Evolutionary conservation across 2,329 filamentous ascomycete genomes (phyloP), one percentile per base, ranked within the genome.

Genomic region (Pyrenochaeta sp.): DNA sequence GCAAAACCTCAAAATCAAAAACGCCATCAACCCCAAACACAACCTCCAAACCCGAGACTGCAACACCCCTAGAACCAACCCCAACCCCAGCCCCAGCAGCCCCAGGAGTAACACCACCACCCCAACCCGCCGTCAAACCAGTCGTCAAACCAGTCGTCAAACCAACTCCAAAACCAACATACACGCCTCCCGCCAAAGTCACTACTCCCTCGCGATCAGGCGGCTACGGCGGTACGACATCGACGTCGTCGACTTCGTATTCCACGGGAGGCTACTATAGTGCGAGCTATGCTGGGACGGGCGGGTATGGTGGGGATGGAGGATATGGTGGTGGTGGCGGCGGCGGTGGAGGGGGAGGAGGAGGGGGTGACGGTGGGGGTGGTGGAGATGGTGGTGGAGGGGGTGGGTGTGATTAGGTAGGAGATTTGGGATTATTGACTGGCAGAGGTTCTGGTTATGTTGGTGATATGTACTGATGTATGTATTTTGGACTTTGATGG

Each of bases 381-480:
- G 39, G 24, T 21, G 39, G 24, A 23, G 39, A 26, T 14, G 38
- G 30, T 9, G 31, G 31, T 14, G 31, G 31, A 6, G 39, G 39
- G 3, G 24, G 30, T 6, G 31, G 39, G 11, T 21, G 39, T 5
- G 30, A 24, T 13, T 14, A 17, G 9, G 27, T 14, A 17, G 27
- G 27, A 3, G 13, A 17, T 10, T 27, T 10, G 9, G 9, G 24
- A 27, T 9, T 27, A n/a, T 27, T 13, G 24, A 10, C 11, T 4
- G 9, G 24, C 9, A n/a, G n/a, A 4, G 10, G 24, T 27, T 10
- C 10, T 4, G 14, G 9, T 4, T 27, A 11, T 9, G 9, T 27
- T 9, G 9, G 24, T 13, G 9, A 4, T 27, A 10, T 10, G 24
- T 23, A 7, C 11, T 23, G 31, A 32, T n/a, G n/a, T n/a, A n/a